A percentile compares a stretch with the other conserved stretches of the same genome.
Evolutionary conservation across 805 yeast genomes (phyloP).

Genomic region (Komagataella pastoris): DNA sequence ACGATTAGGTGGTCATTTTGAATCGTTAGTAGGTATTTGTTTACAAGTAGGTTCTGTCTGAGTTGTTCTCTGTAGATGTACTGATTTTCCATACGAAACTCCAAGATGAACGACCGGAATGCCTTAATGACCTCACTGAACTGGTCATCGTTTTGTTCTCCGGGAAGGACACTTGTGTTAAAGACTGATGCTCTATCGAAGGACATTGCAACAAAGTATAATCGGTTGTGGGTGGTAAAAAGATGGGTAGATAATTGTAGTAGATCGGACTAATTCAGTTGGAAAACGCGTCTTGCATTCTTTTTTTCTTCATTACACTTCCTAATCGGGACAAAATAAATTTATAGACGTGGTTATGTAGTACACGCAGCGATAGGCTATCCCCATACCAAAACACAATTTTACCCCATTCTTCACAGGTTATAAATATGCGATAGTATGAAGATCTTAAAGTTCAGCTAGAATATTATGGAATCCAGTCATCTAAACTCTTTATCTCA

Average conservation of each 20-base stretch:
- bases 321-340: neutral
- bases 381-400: neutral
- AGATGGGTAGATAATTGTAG: neutral
- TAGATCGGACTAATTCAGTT: neutral
- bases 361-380: neutral
- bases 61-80: conserved; percentile 86
- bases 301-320: neutral
- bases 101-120: conserved; percentile 71
- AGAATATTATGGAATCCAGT: neutral
- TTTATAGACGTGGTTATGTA: neutral
- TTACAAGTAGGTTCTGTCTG: conserved; percentile 72
- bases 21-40: conserved; percentile 59
- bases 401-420: neutral
- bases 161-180: conserved; percentile 78
- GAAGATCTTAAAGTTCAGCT: neutral
- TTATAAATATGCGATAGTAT: neutral
- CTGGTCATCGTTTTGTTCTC: conserved; percentile 54
- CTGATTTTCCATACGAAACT: conserved; percentile 71
- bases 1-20: conserved; percentile 76
- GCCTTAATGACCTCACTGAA: conserved; percentile 62
- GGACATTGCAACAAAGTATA: conserved; percentile 31
- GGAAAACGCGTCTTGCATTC: neutral
- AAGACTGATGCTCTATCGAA: conserved; percentile 62
- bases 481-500: conserved; percentile 62
- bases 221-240: neutral